Base-by-base conservation (phyloP, 176 grass and related monocot genomes). In the Musa itinerans region DNA sequence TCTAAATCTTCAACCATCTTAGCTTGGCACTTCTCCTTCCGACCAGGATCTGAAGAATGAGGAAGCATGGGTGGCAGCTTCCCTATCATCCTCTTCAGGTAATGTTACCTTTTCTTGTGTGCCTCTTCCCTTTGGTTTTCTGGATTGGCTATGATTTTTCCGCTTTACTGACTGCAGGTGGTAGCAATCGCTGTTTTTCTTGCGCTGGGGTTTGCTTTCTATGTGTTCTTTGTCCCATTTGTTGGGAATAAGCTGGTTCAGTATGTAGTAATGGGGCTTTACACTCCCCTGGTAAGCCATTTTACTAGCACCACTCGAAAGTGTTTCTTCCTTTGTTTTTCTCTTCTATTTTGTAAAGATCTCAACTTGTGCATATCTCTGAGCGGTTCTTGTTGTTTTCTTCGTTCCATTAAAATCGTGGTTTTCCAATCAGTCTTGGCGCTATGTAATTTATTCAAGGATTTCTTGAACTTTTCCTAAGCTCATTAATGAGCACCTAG, bases 51-150 rank as follows among this genome's bases (percentile, higher is more conserved):
- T 73, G 50, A 78, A 26, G 54, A 22, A 98, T 98, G 95, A 98
- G 95, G 90, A 98, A 91, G 78, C 88, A 98, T 83, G 95, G 95
- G 11, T 98, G 95, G 95, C 86, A 98, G 83, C 88, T 98, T 29
- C 95, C 95, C 11, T 98, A 98, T 86, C 90, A 98, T 82, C 95
- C 95, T 66, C 86, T 98, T 50, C 95, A 99, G 91, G 96, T 89
- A 49, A 52, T 50, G 34, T 58, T 68, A 57, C 63, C 48, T 56
- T 29, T 8, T 5, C 0, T 64, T 22, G 74, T 23, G 48, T 65
- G 1, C 56, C 29, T 80, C 26, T 34, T 57, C 20, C 6, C 57
- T 21, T 24, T 67, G 52, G 73, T 48, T 63, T 52, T 43, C 70
- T 21, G 17, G 21, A 72, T 67, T 79, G 80, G 17, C 54, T 50